Percentiles rank a stretch among this genome's conserved stretches.
Evolutionary conservation across 1,139 yeast species (phyloP).

Genomic region (Taiozyma sp.): DNA sequence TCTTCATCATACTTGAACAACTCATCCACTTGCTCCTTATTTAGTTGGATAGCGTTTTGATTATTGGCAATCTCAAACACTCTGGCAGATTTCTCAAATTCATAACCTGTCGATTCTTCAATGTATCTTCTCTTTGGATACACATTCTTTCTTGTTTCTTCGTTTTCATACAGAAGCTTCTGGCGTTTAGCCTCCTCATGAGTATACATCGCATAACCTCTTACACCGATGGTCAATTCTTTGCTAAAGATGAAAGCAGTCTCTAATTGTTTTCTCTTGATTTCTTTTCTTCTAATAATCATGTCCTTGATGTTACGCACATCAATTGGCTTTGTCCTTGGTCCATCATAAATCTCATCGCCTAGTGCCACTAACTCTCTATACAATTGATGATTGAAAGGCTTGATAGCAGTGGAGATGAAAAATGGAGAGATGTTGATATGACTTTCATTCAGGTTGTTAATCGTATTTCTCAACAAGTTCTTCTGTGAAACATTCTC

Average conservation of each 20-base stretch:
- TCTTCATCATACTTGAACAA: constrained; percentile 33
- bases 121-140: constrained; percentile 40
- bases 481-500: constrained; percentile 29
- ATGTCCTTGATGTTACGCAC: constrained; percentile 42
- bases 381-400: constrained; percentile 51
- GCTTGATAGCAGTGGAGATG: constrained; percentile 32
- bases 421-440: constrained; percentile 65
- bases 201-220: constrained; percentile 63
- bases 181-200: constrained; percentile 46
- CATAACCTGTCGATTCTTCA: constrained; percentile 41
- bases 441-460: constrained; percentile 50
- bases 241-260: constrained; percentile 53
- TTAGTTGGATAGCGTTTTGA: constrained; percentile 30
- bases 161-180: constrained; percentile 46
- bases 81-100: constrained; percentile 30
- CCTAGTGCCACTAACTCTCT: constrained; percentile 44
- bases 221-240: constrained; percentile 55
- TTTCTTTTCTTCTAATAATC: constrained; percentile 53
- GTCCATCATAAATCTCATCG: constrained; percentile 28
- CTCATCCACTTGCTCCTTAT: constrained; percentile 30
- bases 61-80: constrained; percentile 38
- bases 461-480: constrained; percentile 52
- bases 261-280: constrained; percentile 58
- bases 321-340: constrained; percentile 39
- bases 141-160: constrained; percentile 49